Base-by-base conservation (phyloP, 2,329 filamentous ascomycete species). In the Cladosporium sp. region DNA sequence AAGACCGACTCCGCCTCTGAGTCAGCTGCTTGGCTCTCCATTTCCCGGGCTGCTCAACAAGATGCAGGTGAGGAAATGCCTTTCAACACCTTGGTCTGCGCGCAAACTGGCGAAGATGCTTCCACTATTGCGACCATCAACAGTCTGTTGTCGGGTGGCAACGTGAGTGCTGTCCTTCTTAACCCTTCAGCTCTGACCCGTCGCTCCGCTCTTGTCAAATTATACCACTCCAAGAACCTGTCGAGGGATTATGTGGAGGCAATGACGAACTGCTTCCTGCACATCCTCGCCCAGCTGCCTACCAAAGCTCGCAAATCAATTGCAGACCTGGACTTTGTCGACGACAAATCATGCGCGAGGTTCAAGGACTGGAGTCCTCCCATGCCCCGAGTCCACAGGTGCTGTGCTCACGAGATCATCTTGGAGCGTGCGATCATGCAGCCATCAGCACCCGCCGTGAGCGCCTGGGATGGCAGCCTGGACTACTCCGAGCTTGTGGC, bases 401-500 rank as follows among this genome's bases (percentile, higher is more conserved):
- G 52, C 3, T 57, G 54, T 8, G 54, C 47, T 0, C 54, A 57
- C 17, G 37, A 39, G 15, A 57, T 57, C 13, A 50, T 57, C 24
- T 4, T 24, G 3, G 44, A 57, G 54, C 54, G 36, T 17, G 44
- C 54, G 19, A 25, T 22, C 17, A n/a, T 20, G 8, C 54, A 50
- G 13, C 57, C 57, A 1, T 48, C 17, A 7, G 40, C 51, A 24
- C 39, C 42, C 2, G 57, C 57, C 0, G 48, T 61, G 13, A 50
- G 51, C 15, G 56, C 58, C 2, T 60, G 58, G 58, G 60, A 61
- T 35, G 60, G 60, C 8, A 52, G 34, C 20, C 40, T 59, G 13
- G 57, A 59, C 25, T 61, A 58, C 45, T 28, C 25, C 5, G 55
- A 62, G 35, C 60, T 62, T 28, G 19, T 49, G 15, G 45, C 44